These are phyloP conservation scores for Melanomma pulvis-pyrius DNA, from an alignment of 495 filamentous ascomycete species.

Conservation along the genomic window DNA sequence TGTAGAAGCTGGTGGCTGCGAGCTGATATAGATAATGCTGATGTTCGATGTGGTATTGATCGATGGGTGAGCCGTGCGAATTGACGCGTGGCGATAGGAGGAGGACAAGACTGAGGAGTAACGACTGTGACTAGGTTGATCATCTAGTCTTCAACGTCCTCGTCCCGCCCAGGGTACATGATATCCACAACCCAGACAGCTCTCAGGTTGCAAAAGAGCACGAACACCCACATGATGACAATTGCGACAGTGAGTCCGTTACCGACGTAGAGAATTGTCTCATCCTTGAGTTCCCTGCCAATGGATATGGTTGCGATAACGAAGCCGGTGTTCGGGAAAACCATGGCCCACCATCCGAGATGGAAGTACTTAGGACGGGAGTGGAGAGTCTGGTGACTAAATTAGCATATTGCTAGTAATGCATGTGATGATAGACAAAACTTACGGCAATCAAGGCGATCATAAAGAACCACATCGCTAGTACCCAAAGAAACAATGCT, in stretches of 20 bases:
- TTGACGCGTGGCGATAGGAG: background rate
- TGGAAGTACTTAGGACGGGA: slow-evolving; percentile 50
- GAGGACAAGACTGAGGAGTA: background rate
- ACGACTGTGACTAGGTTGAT: background rate
- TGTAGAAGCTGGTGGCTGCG: background rate
- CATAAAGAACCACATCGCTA: slow-evolving; percentile 74
- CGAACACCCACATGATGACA: slow-evolving; percentile 60
- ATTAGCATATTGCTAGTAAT: slow-evolving; percentile 53
- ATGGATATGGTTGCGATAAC: slow-evolving; percentile 51
- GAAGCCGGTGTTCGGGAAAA: slow-evolving; percentile 65
- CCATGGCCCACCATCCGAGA: slow-evolving; percentile 59
- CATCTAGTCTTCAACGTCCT: slow-evolving; percentile 31
- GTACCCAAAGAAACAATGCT: slow-evolving; percentile 68
- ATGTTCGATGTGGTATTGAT: background rate
- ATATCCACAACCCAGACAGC: slow-evolving; percentile 44
- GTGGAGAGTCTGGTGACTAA: slow-evolving; percentile 3
- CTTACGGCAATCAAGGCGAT: slow-evolving; percentile 41
- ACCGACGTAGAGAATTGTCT: slow-evolving; percentile 51
- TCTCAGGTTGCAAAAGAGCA: slow-evolving; percentile 55
- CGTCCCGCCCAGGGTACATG: slow-evolving; percentile 36
- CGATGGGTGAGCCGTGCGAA: background rate
- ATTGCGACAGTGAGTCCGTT: slow-evolving; percentile 59
- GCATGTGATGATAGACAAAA: slow-evolving; percentile 64
- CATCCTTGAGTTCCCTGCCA: slow-evolving; percentile 49
- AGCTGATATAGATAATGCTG: background rate